Base-by-base conservation (phyloP, 2,329 filamentous ascomycete genomes). In the Atkinsonella texensis region DNA sequence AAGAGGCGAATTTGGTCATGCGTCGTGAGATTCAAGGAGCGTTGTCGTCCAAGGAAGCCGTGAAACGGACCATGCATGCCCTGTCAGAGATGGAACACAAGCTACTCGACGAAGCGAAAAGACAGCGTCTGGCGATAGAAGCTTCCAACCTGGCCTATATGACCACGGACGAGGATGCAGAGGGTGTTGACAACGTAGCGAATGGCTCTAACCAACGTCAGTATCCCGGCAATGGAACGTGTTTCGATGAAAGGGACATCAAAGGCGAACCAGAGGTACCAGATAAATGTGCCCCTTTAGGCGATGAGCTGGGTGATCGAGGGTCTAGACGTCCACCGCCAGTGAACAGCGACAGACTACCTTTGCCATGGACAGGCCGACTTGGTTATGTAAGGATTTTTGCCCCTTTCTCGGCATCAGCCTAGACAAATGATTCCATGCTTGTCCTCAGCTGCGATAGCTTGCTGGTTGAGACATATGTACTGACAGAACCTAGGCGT, bases 291-390 rank as follows among this genome's bases (percentile, higher is more conserved):
- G 15, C 20, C 17, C 5, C 32, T 5, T 4, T 46, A 48, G 53
- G 46, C 5, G 51, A 47, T 23, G 50, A 50, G 40, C 40, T 15
- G 33, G 53, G 59, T 0, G 66, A 71, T 11, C 64, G 69, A n/a
- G 69, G 67, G 1, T 68, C 71, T 2, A 64, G 58, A 47, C 74
- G 88, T 51, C 78, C 84, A 12, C 88, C 89, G 7, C 80, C 89
- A 0, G 81, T 95, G 15, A 86, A 96, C 61, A 95, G 89, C 62
- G 79, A 80, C 56, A 87, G 84, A 60, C 73, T 96, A 18, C 91
- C 91, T 23, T 67, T 96, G 20, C 91, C 90, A 0, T 96, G 90
- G 90, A 89, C 84, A 68, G 91, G 91, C 1, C 79, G 90, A 31
- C 65, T 96, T 55, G 90, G 90, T 53, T 96, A 95, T 76, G 89